phyloP scores from a whole-genome alignment of 192 early-diverging fungal genomes.

The Coemansia guatemalensis region DNA sequence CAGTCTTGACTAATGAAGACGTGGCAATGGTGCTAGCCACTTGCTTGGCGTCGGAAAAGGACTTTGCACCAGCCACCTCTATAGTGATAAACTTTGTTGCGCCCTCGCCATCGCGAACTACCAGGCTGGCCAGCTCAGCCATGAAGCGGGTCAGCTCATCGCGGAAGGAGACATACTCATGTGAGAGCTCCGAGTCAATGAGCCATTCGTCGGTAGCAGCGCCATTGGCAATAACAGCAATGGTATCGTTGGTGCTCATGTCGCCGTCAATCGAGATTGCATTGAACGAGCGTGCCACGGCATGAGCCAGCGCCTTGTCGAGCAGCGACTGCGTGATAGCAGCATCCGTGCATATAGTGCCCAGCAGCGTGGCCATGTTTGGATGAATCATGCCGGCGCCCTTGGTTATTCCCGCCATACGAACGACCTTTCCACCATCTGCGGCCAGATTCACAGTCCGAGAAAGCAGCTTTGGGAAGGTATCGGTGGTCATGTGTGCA shows the following conservation, averaged over 20 bases:
- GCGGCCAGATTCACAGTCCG: conserved; percentile 46
- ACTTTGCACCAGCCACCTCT: conserved; percentile 70
- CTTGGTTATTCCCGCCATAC: conserved; percentile 95
- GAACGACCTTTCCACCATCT: conserved; percentile 8
- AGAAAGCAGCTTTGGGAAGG: conserved; percentile 90
- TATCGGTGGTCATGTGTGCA: conserved; percentile 97
- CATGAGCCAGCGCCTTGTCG: conserved; percentile 70
- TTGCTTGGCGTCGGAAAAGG: conserved; percentile 75
- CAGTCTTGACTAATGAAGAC: conserved; percentile 93
- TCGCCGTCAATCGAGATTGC: conserved; percentile 95
- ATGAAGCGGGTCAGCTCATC: conserved; percentile 78
- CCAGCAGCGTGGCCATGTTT: conserved; percentile 95
- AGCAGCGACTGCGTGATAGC: conserved; percentile 63
- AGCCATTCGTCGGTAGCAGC: conserved; percentile 24
- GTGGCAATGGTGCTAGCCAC: conserved; percentile 87
- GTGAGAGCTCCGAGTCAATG: conserved; percentile 33
- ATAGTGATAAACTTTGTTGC: conserved; percentile 97
- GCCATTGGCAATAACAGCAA: conserved; percentile 87
- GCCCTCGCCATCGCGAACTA: conserved; percentile 95
- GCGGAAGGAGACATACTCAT: conserved; percentile 68
- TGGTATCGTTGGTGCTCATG: conserved; percentile 96
- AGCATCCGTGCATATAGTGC: conserved; percentile 84
- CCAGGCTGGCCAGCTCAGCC: conserved; percentile 81
- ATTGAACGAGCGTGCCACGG: conserved; percentile 92
- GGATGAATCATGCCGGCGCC: conserved; percentile 99